Evolutionary conservation across 1,284 basidiomycete genomes (phyloP).

Genomic region (Pseudozyma hubeiensis): DNA sequence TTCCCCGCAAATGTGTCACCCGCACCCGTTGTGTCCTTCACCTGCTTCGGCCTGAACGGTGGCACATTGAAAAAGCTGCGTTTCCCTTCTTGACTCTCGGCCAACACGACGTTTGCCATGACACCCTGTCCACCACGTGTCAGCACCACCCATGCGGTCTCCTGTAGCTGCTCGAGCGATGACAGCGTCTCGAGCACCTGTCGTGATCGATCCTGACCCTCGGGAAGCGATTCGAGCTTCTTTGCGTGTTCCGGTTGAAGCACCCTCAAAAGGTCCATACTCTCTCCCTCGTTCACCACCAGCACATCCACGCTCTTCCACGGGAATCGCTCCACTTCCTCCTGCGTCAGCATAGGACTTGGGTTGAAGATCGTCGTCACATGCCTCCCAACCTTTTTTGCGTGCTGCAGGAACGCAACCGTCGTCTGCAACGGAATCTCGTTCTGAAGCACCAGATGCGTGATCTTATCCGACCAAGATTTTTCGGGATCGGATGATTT

Average conservation of each 20-base stretch:
- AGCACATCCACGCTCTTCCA: conserved; percentile 72
- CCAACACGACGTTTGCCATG: conserved; percentile 48
- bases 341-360: conserved; percentile 71
- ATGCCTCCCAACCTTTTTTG: conserved; percentile 14
- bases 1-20: conserved; percentile 68
- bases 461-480: conserved; percentile 38
- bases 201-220: conserved; percentile 25
- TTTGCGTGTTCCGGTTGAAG: conserved; percentile 21
- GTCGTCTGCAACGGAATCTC: conserved; percentile 73
- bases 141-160: conserved; percentile 60
- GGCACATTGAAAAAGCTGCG: conserved; percentile 44
- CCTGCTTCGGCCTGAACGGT: conserved; percentile 51
- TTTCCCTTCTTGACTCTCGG: conserved; percentile 2
- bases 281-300: conserved; percentile 74
- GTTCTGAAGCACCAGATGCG: conserved; percentile 74
- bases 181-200: conserved; percentile 47
- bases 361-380: conserved; percentile 72
- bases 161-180: conserved; percentile 26
- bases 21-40: conserved; percentile 66
- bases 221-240: conserved; percentile 14
- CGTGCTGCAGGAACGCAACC: conserved; percentile 67
- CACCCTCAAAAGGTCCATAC: conserved; percentile 62
- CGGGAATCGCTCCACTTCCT: conserved; percentile 70
- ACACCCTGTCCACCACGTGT: conserved; percentile 61
- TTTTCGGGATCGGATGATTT: conserved; percentile 35